Evolutionary conservation across 1,284 basidiomycete species (phyloP), one percentile per base, ranked within the genome.

Genomic region (Malassezia caprae): DNA sequence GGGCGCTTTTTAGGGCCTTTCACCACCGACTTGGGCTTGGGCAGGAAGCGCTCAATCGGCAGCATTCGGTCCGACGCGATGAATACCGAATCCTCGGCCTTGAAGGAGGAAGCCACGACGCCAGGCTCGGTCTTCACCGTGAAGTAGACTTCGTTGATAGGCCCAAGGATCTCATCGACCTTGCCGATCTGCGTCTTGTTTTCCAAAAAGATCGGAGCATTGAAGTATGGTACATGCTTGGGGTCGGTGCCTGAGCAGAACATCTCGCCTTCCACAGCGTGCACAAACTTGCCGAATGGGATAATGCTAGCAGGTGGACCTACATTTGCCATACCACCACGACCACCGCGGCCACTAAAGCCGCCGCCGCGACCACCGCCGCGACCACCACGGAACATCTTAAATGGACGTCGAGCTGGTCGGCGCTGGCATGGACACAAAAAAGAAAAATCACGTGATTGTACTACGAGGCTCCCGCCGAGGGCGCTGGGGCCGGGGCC

Each of bases 251-350:
- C 89, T 10, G 84, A 80, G 77, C 94, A 99, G 53, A 98, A 80
- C 93, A 99, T 96, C 76, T 99, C 93, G 60, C 89, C 88, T 79
- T 99, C 94, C 45, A 96, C 91, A 19, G 91, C 87, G 76, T 98
- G 72, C 43, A 68, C 53, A 55, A 74, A 72, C 34, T 64, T 56
- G 26, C 72, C 72, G 59, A 74, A 73, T 41, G 69, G 68, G 35
- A 69, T 65, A 12, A 74, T 70, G n/a, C 56, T 55, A 37, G 71
- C 72, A 12, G 72, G 72, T 28, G 72, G 72, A 6, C 72, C 72
- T 34, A 60, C 60, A 54, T 64, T 61, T 40, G 60, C 57, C 34
- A 58, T 63, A 10, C 69, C 69, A 26, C 66, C 66, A 15, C 69
- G 67, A 11, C 69, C 67, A 31, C 67, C 62, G 40, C 67, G 55